Conservation (phyloP, 177 flowering plant species). For the Tripterygium wilfordii region DNA sequence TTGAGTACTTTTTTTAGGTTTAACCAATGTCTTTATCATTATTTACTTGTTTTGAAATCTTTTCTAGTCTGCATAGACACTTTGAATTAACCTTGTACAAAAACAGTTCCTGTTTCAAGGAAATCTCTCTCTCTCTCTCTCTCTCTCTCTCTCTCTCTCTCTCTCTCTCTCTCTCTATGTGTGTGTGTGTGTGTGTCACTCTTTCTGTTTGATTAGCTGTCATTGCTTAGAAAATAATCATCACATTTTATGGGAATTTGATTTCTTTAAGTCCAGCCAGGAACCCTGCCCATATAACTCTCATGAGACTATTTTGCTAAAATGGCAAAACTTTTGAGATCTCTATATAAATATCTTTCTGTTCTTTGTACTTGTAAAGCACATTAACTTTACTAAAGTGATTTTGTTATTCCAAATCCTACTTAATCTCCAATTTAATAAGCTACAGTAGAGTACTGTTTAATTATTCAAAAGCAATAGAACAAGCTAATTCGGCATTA, state of each 20-base stretch:
- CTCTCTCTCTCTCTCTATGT: no score
- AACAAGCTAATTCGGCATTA: no score
- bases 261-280: slow-evolving; percentile 27
- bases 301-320: slow-evolving; percentile 15
- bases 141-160: background rate
- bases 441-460: background rate
- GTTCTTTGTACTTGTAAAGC: slow-evolving; percentile 5
- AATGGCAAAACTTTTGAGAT: slow-evolving; percentile 9
- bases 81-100: slow-evolving; percentile 27
- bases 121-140: background rate
- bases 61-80: slow-evolving; percentile 20
- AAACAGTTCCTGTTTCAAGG: slow-evolving; percentile 27
- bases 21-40: slow-evolving; percentile 7
- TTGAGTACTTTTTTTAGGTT: slow-evolving; percentile 17
- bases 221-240: background rate
- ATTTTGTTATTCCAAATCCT: background rate
- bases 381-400: slow-evolving; percentile 15
- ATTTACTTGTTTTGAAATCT: background rate
- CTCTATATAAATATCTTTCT: slow-evolving; percentile 1
- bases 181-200: no score
- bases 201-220: background rate
- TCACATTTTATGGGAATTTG: slow-evolving; percentile 12
- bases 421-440: background rate
- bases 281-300: slow-evolving; percentile 25
- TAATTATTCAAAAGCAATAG: background rate